phyloP scores from a whole-genome alignment of 768 basidiomycete genomes.

The Trametes elegans region DNA sequence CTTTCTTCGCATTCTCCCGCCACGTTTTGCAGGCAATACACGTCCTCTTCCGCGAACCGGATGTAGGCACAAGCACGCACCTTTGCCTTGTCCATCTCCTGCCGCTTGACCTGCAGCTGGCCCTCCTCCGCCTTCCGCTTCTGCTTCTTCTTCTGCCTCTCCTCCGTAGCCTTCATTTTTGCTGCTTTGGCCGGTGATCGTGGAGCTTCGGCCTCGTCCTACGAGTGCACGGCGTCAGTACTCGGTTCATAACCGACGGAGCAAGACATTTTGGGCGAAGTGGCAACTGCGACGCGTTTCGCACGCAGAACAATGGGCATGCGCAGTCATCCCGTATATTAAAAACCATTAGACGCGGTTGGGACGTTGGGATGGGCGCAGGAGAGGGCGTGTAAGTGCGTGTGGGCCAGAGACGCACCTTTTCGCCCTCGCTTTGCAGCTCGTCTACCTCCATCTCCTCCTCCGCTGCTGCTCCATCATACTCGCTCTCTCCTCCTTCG shows the following conservation, averaged over 20 bases:
- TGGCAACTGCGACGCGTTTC: background rate
- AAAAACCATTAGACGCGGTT: background rate
- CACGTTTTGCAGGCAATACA: background rate
- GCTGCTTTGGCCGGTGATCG: constrained; percentile 29
- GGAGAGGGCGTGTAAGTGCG: background rate
- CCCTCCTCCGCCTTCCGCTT: constrained; percentile 69
- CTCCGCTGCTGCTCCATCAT: constrained; percentile 48
- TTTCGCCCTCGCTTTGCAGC: constrained; percentile 42
- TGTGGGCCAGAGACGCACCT: constrained; percentile 38
- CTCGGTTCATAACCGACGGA: background rate
- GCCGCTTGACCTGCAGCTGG: constrained; percentile 65
- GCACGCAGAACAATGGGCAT: too few relatives aligned
- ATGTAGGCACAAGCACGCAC: constrained; percentile 34
- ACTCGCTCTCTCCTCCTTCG: constrained; percentile 75
- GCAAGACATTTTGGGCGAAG: background rate
- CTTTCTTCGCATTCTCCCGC: background rate
- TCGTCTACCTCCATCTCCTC: constrained; percentile 32
- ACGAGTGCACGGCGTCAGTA: constrained; percentile 14
- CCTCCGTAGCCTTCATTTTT: constrained; percentile 38
- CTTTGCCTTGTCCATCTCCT: constrained; percentile 89
- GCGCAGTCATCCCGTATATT: too few relatives aligned
- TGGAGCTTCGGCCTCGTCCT: constrained; percentile 38
- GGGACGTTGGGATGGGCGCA: constrained; percentile 16
- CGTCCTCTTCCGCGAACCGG: background rate
- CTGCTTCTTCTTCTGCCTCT: constrained; percentile 44